Percentiles rank a stretch among this genome's conserved stretches.
These are phyloP conservation scores for Acidomyces sp. DNA, from an alignment of 495 filamentous ascomycete genomes.

Conservation along the genomic window DNA sequence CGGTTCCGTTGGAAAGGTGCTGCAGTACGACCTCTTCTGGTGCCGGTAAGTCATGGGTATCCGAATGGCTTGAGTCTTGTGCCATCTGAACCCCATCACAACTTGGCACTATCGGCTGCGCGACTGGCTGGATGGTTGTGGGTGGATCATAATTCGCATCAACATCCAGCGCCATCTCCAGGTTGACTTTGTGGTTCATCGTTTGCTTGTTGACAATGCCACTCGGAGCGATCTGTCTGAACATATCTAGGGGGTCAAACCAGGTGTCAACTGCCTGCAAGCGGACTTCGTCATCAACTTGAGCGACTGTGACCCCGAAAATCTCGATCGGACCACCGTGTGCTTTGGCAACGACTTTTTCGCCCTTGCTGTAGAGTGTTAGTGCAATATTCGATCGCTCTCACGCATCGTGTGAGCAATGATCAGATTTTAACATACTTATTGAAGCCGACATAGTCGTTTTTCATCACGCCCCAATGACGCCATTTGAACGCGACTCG, in stretches of 20 bases:
- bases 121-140: background rate
- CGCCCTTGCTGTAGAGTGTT: slow-evolving; percentile 42
- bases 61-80: slow-evolving; percentile 6
- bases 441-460: slow-evolving; percentile 49
- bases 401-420: background rate
- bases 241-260: slow-evolving; percentile 54
- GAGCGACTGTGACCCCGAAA: slow-evolving; percentile 43
- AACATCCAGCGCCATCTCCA: slow-evolving; percentile 9
- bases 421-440: slow-evolving; percentile 30
- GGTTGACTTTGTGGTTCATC: slow-evolving; percentile 17
- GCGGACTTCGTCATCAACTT: slow-evolving; percentile 45
- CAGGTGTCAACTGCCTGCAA: slow-evolving; percentile 46
- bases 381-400: slow-evolving; percentile 9
- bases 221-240: slow-evolving; percentile 44
- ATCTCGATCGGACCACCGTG: slow-evolving; percentile 40
- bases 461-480: slow-evolving; percentile 53
- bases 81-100: slow-evolving; percentile 17
- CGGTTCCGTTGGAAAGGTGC: slow-evolving; percentile 15
- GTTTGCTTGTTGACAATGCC: slow-evolving; percentile 33
- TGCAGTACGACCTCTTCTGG: slow-evolving; percentile 9
- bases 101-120: background rate
- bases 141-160: background rate
- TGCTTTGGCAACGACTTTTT: slow-evolving; percentile 45
- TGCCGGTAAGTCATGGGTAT: background rate
- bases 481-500: slow-evolving; percentile 48